phyloP scores from a whole-genome alignment of 441 rosid genomes.

The Erodium texanum region DNA sequence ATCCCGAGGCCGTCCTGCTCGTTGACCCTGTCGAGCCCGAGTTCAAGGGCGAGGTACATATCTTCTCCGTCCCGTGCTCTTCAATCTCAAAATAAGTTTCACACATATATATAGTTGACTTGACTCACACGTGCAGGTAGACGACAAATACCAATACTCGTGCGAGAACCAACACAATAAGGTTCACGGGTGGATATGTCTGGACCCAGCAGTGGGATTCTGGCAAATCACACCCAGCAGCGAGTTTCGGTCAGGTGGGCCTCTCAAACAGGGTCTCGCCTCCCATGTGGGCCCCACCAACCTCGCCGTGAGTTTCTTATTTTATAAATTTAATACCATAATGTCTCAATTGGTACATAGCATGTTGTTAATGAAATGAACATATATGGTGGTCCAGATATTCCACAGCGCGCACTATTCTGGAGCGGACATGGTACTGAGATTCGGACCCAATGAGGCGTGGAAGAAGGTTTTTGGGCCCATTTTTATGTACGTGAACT shows the following conservation, averaged over 20 bases:
- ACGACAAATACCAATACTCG: conserved; percentile 85
- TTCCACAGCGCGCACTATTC: conserved; percentile 73
- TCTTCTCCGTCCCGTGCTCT: too few relatives aligned
- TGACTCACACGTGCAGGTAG: conserved; percentile 41
- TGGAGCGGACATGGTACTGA: conserved; percentile 69
- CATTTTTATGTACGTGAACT: conserved; percentile 52
- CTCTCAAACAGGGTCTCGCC: conserved; percentile 68
- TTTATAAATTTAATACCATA: too few relatives aligned
- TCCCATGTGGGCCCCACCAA: conserved; percentile 79
- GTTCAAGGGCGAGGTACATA: conserved; percentile 68
- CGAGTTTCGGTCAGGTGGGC: conserved; percentile 85
- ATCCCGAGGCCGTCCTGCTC: conserved; percentile 76
- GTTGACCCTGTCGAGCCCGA: conserved; percentile 64
- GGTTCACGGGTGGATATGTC: conserved; percentile 87
- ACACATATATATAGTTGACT: too few relatives aligned
- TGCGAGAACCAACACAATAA: conserved; percentile 58
- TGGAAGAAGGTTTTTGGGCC: conserved; percentile 95
- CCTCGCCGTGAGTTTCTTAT: conserved; percentile 52
- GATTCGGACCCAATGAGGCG: conserved; percentile 42
- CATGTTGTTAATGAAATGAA: too few relatives aligned
- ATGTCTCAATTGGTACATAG: too few relatives aligned
- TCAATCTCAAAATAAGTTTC: too few relatives aligned
- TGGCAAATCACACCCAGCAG: conserved; percentile 91
- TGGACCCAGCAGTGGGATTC: conserved; percentile 45
- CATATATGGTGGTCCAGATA: conserved; percentile 42